A percentile compares a stretch with the other conserved stretches of the same genome.
Conservation (phyloP, 2,329 filamentous ascomycete genomes). For the Ophiostoma sp. region DNA sequence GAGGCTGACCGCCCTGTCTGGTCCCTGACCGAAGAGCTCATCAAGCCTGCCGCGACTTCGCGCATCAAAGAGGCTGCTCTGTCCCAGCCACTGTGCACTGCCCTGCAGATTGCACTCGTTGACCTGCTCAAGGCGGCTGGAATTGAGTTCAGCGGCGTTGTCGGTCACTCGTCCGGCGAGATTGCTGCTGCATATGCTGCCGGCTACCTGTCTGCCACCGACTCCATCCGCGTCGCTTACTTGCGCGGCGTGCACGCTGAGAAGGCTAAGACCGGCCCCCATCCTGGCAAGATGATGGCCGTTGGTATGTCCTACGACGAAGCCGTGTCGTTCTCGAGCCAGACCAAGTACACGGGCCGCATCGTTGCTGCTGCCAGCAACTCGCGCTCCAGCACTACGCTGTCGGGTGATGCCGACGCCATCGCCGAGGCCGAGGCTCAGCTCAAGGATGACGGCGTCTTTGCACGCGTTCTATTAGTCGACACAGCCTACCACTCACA, state of each 20-base stretch:
- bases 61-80: slow-evolving; percentile 34
- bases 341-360: slow-evolving; percentile 28
- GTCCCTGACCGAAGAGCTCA: slow-evolving; percentile 23
- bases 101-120: slow-evolving; percentile 44
- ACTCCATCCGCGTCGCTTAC: slow-evolving; percentile 39
- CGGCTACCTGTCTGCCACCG: slow-evolving; percentile 33
- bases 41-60: slow-evolving; percentile 19
- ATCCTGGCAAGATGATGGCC: slow-evolving; percentile 35
- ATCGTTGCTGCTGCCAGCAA: slow-evolving; percentile 34
- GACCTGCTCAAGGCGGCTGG: slow-evolving; percentile 31
- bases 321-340: slow-evolving; percentile 29
- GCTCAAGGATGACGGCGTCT: slow-evolving; percentile 30
- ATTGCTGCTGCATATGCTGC: slow-evolving; percentile 42
- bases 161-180: slow-evolving; percentile 42
- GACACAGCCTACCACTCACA: slow-evolving; percentile 47
- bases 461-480: slow-evolving; percentile 36
- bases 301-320: slow-evolving; percentile 32
- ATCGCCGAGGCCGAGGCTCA: slow-evolving; percentile 28
- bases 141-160: slow-evolving; percentile 32
- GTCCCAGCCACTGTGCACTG: slow-evolving; percentile 49
- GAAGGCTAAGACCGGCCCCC: slow-evolving; percentile 26
- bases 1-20: slow-evolving; percentile 21
- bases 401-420: slow-evolving; percentile 35
- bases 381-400: slow-evolving; percentile 32
- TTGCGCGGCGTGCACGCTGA: slow-evolving; percentile 37